phyloP scores from a whole-genome alignment of 495 filamentous ascomycete species.

The Penicillium daleae region DNA sequence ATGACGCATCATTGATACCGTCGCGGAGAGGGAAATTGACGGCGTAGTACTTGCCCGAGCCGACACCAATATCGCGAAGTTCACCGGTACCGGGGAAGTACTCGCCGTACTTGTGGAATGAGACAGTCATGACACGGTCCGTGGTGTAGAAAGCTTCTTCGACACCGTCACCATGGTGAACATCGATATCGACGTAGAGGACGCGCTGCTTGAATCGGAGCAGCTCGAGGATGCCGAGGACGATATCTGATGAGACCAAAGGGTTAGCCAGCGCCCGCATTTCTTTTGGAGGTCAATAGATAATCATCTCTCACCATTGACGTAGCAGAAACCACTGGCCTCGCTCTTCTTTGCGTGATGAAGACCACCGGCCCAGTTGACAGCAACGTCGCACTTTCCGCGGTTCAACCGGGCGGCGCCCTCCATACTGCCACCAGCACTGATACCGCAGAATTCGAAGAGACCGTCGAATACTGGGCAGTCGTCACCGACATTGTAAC shows the following conservation, averaged over 20 bases:
- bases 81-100: conserved; percentile 98
- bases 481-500: conserved; percentile 98
- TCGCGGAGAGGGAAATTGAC: conserved; percentile 97
- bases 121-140: conserved; percentile 96
- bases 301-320: conserved; percentile 72
- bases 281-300: background rate
- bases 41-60: conserved; percentile 88
- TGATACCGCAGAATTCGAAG: conserved; percentile 98
- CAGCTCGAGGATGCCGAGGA: conserved; percentile 94
- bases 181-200: conserved; percentile 97
- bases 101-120: conserved; percentile 98
- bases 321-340: conserved; percentile 96
- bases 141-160: conserved; percentile 98
- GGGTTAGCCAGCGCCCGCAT: conserved; percentile 8
- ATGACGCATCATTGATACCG: conserved; percentile 89
- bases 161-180: conserved; percentile 97
- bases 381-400: conserved; percentile 93
- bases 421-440: conserved; percentile 96
- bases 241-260: conserved; percentile 73
- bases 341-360: conserved; percentile 98
- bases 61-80: conserved; percentile 92
- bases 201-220: conserved; percentile 91
- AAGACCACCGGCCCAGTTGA: conserved; percentile 97
- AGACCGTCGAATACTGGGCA: conserved; percentile 98
- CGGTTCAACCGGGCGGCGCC: conserved; percentile 90